Conservation (phyloP, 768 basidiomycete species). For the Cytidiella melzeri region DNA sequence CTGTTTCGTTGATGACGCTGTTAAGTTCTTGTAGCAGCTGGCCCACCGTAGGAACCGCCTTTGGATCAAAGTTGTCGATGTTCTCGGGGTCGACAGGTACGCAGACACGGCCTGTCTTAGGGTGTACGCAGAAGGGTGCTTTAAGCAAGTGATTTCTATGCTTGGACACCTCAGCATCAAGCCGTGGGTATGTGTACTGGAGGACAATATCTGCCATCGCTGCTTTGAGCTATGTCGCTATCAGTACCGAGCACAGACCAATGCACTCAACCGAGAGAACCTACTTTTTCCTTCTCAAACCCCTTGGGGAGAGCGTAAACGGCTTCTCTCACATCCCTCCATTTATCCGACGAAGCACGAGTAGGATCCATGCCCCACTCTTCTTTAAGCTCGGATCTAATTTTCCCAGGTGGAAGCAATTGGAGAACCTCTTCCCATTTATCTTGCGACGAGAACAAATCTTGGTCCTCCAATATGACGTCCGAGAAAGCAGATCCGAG, state of each 20-base stretch:
- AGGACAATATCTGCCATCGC: constrained; percentile 85
- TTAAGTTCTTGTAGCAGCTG: constrained; percentile 83
- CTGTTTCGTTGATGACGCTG: constrained; percentile 18
- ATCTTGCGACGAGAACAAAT: constrained; percentile 66
- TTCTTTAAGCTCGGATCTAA: constrained; percentile 41
- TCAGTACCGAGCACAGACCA: no score
- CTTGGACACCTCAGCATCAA: constrained; percentile 97
- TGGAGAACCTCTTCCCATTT: constrained; percentile 73
- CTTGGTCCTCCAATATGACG: constrained; percentile 76
- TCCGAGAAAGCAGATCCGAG: constrained; percentile 54
- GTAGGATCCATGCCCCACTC: constrained; percentile 53
- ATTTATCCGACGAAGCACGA: constrained; percentile 63
- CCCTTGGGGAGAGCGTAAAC: no score
- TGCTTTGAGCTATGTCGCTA: constrained; percentile 29
- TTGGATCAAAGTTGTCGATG: constrained; percentile 81
- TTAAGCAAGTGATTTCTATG: constrained; percentile 97
- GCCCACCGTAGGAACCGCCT: constrained; percentile 76
- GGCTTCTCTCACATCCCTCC: constrained; percentile 66
- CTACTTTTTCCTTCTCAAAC: no score
- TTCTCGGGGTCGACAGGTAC: constrained; percentile 79
- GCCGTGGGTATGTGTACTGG: constrained; percentile 91
- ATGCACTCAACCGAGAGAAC: no score
- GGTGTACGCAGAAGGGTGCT: constrained; percentile 95
- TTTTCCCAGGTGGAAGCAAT: constrained; percentile 60
- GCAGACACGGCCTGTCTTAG: constrained; percentile 92